phyloP scores from a whole-genome alignment of 306 rosid genomes.

The Casuarina cunninghamiana region DNA sequence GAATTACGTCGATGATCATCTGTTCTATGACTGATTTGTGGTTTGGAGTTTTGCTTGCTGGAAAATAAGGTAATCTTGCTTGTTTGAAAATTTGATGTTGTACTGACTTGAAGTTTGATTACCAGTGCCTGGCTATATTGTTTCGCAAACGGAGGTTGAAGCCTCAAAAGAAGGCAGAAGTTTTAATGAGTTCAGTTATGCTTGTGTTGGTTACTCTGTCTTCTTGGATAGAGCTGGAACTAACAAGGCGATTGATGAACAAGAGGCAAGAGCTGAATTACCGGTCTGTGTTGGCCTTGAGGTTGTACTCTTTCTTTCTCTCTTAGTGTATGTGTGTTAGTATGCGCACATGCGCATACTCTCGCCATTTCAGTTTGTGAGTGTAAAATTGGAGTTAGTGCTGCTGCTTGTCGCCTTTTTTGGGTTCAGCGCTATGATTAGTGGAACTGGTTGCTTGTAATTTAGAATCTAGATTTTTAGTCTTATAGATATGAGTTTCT shows the following conservation, averaged over 20 bases:
- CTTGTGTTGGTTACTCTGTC: slow-evolving; percentile 17
- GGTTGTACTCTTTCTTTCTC: not conserved
- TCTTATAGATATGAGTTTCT: not conserved
- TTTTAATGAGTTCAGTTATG: slow-evolving; percentile 7
- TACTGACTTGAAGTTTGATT: not conserved
- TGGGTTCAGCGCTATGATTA: not conserved
- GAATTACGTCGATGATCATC: too few species aligned
- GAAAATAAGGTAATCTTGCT: not conserved
- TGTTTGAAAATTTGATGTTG: not conserved
- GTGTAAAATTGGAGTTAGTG: not conserved
- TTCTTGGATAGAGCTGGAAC: not conserved
- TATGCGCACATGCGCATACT: not conserved
- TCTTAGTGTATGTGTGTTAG: not conserved
- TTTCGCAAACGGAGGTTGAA: slow-evolving; percentile 76
- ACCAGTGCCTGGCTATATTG: slow-evolving; percentile 68
- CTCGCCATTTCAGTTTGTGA: not conserved
- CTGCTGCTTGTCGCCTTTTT: not conserved
- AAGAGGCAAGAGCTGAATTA: not conserved
- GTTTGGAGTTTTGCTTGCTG: too few species aligned
- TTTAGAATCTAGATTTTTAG: not conserved
- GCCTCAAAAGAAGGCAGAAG: slow-evolving; percentile 75
- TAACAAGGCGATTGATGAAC: not conserved
- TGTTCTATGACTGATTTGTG: too few species aligned
- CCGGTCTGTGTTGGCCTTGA: slow-evolving; percentile 14
- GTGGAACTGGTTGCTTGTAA: not conserved